A percentile compares a stretch with the other conserved stretches of the same genome.
These are phyloP conservation scores for Colletotrichum sp. DNA, from an alignment of 2,329 filamentous ascomycete species.

Conservation along the genomic window DNA sequence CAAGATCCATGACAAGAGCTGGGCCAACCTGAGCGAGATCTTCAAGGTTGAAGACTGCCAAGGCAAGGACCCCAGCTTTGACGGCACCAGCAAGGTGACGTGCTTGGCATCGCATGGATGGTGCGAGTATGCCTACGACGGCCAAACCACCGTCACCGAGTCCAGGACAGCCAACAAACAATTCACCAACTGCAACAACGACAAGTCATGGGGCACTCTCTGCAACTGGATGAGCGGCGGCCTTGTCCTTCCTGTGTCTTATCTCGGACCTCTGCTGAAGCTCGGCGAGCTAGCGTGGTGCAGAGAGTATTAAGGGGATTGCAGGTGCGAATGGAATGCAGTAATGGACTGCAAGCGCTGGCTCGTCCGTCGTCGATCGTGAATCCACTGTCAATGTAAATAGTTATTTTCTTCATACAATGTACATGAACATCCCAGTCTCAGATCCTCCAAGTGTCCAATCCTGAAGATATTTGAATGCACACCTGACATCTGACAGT, in stretches of 20 bases:
- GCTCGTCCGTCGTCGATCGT: not conserved
- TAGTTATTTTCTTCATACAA: not conserved
- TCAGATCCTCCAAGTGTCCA: not conserved
- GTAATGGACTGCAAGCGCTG: not conserved
- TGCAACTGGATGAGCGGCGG: conserved; percentile 24
- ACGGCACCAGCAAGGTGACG: conserved; percentile 22
- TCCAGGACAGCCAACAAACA: conserved; percentile 8
- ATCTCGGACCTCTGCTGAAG: conserved; percentile 27
- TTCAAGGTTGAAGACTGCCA: conserved; percentile 28
- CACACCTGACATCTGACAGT: not conserved
- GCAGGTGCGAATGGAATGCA: not conserved
- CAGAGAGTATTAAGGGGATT: not conserved
- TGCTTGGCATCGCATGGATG: conserved; percentile 27
- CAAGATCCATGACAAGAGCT: conserved; percentile 26
- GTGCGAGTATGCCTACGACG: conserved; percentile 27
- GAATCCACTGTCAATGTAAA: not conserved
- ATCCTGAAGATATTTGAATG: not conserved
- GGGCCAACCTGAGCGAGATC: conserved; percentile 27
- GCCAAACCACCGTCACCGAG: not conserved
- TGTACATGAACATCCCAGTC: not conserved
- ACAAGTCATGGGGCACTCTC: conserved; percentile 22
- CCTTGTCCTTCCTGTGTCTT: conserved; percentile 26
- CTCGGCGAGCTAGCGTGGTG: not conserved
- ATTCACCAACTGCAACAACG: conserved; percentile 28
- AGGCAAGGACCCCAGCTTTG: conserved; percentile 25